Percentiles rank a stretch among this genome's conserved stretches.
These are phyloP conservation scores for Tricholomella constricta DNA, from an alignment of 768 basidiomycete genomes.

Conservation along the genomic window DNA sequence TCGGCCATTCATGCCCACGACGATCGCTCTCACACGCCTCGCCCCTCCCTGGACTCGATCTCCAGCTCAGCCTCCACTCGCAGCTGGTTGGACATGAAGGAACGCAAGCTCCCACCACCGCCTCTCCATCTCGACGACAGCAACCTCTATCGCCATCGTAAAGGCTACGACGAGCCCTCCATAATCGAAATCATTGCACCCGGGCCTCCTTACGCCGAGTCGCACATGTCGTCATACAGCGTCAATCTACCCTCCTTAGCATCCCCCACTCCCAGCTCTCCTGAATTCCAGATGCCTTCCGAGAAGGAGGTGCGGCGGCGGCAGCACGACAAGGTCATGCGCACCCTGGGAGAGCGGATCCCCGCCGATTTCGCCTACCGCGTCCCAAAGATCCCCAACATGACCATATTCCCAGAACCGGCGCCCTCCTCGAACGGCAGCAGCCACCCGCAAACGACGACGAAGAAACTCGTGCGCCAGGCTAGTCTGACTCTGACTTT, in stretches of 20 bases:
- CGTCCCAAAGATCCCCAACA: constrained; percentile 10
- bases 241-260: not conserved
- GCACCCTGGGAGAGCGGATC: constrained; percentile 21
- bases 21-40: constrained; percentile 1
- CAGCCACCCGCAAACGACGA: too few relatives aligned
- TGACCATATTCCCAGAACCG: constrained; percentile 14
- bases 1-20: not conserved
- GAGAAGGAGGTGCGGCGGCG: constrained; percentile 18
- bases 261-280: constrained; percentile 7
- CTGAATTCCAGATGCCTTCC: constrained; percentile 9
- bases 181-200: constrained; percentile 12
- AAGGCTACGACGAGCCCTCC: not conserved
- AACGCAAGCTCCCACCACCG: constrained; percentile 12
- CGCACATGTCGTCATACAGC: constrained; percentile 2
- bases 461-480: constrained; percentile 1
- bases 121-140: constrained; percentile 12
- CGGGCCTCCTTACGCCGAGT: constrained; percentile 12
- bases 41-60: constrained; percentile 12
- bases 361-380: constrained; percentile 21
- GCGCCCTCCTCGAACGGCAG: constrained; percentile 10
- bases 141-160: constrained; percentile 7
- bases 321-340: constrained; percentile 20
- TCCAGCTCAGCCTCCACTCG: not conserved
- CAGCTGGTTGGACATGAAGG: constrained; percentile 4
- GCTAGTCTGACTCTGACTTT: constrained; percentile 15